These are phyloP conservation scores for Smittium culicis DNA, from an alignment of 371 early-diverging fungal species.

Conservation along the genomic window DNA sequence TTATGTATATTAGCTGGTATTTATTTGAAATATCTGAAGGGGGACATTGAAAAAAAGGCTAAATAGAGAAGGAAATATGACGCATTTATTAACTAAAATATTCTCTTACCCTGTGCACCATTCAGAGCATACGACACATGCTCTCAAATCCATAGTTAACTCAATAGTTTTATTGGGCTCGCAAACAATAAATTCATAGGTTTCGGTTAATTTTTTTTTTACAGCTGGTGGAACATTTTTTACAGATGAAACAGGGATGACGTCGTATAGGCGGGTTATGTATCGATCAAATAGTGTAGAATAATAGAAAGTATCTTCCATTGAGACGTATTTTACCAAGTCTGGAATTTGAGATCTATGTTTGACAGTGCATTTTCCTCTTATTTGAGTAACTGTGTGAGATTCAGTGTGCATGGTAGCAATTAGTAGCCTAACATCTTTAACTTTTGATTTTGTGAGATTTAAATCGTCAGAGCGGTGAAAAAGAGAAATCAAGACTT, in stretches of 20 bases:
- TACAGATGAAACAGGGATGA: conserved; percentile 57
- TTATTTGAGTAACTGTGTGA: conserved; percentile 64
- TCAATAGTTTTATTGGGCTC: conserved; percentile 66
- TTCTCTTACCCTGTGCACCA: conserved; percentile 42
- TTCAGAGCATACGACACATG: conserved; percentile 57
- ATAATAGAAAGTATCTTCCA: conserved; percentile 65
- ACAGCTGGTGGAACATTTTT: conserved; percentile 65
- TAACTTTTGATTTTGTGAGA: conserved; percentile 38
- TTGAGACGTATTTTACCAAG: conserved; percentile 15
- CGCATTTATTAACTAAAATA: not conserved
- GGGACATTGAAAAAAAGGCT: not conserved
- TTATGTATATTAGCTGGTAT: not conserved
- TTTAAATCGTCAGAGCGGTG: conserved; percentile 67
- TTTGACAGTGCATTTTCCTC: conserved; percentile 58
- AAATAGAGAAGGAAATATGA: not conserved
- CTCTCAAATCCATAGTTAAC: conserved; percentile 49
- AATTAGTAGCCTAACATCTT: conserved; percentile 57
- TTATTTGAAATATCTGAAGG: not conserved
- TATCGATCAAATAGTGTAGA: conserved; percentile 74
- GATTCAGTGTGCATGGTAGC: conserved; percentile 82
- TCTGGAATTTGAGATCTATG: conserved; percentile 51
- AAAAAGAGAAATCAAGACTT: conserved; percentile 64
- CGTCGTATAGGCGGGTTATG: conserved; percentile 73
- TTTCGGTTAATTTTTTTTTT: conserved; percentile 42
- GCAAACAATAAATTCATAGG: conserved; percentile 66